Base-by-base conservation (phyloP, 345 rosid species). In the Trapa bicornis region DNA sequence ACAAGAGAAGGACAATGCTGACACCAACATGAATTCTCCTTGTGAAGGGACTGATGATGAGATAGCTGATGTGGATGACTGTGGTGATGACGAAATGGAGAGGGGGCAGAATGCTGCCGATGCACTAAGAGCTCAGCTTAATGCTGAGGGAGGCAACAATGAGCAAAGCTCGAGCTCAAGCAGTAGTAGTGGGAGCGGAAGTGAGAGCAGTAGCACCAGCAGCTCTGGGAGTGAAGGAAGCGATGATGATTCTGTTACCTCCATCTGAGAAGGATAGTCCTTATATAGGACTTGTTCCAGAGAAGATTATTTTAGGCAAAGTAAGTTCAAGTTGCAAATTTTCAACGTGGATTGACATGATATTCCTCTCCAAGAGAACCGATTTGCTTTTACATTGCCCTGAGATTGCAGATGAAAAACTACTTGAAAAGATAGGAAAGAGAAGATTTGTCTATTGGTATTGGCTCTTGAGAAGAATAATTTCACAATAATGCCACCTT, bases 21-120 rank as follows among this genome's bases (percentile, higher is more conserved):
- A 70, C 37, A 39, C 61, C 61, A 79, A 74, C n/a, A 52, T 22
- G 39, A 70, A 43, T 12, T 47, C n/a, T 43, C 76, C 70, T 9
- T 78, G n/a, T 22, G 29, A 80, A 84, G 74, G 77, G 66, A 71
- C 78, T 2, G 89, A 81, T 66, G 96, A 92, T 22, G 98, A 92
- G 82, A 92, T 89, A 67, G 96, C 98, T 52, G 96, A 91, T 68
- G 96, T 92, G 64, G 98, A 92, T 41, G 88, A 79, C 70, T 73
- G 84, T 36, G 91, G 84, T 0, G 92, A 91, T 47, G 92, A 91
- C 47, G 92, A 88, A 71, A 93, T 70, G 42, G 79, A 79, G 32
- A 83, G 68, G 73, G 93, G 96, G 33, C 85, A 81, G 1, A 92
- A 87, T 76, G 96, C 96, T 14, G 96, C 98, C n/a, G 96, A 92